Evolutionary conservation across 2,329 filamentous ascomycete genomes (phyloP), one percentile per base, ranked within the genome.

Genomic region (Leptographium lundbergii): DNA sequence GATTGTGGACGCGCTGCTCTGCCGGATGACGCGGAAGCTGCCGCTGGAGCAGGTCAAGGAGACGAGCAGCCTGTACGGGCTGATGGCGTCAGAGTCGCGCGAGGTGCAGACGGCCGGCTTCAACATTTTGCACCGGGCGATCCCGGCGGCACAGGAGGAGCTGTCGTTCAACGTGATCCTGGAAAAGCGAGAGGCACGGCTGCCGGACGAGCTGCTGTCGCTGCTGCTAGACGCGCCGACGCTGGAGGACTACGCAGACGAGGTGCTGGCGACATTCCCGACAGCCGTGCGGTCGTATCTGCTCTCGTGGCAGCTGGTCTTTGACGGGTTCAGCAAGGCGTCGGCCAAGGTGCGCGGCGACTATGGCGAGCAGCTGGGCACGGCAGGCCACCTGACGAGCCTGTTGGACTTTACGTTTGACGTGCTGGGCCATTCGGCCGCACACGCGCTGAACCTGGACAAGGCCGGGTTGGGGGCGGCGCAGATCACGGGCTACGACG

Each of bases 231-330:
- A 95, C 62, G 79, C 87, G 0, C 89, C 92, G 0, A 85, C 84
- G 0, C 75, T 88, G 3, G 81, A 87, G n/a, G 77, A 77, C 14
- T 81, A 90, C 53, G 77, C 80, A 0, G 83, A 88, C 54, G 80
- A 86, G 10, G 75, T 80, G 42, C 82, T 91, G 25, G 78, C 84
- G 6, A 76, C 81, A 19, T 87, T 91, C 65, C 90, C 90, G 13
- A 74, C 82, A 0, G 68, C 81, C 0, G 76, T 96, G 54, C 83
- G 90, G 57, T 84, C 86, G 11, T 99, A 96, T 67, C 77, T 99
- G 3, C 76, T 96, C 32, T 88, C 89, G 13, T 99, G 94, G 94
- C 82, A 89, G 63, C 77, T 97, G 1, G 79, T 96, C 0, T 97
- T 95, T 68, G 90, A 95, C 65, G 86, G 92, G 52, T 95, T 92